Evolutionary conservation across 2,329 filamentous ascomycete genomes (phyloP).

Genomic region (Neophaeococcomyces mojaviensis): DNA sequence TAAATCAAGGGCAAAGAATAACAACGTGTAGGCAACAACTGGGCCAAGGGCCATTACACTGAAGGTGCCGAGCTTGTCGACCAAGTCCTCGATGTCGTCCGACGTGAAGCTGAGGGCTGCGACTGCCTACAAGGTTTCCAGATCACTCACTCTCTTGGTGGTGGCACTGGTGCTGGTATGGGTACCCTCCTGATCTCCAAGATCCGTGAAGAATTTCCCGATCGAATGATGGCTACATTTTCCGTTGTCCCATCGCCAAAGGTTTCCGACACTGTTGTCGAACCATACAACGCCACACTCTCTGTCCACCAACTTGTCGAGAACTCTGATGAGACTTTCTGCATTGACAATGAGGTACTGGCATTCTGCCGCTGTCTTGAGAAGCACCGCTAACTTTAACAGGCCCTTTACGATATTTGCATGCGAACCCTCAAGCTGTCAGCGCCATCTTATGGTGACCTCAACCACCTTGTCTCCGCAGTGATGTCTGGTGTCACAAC

Average conservation of each 20-base stretch:
- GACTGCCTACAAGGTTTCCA: conserved; percentile 99
- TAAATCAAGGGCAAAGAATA: conserved; percentile 8
- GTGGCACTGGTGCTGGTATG: conserved; percentile 99
- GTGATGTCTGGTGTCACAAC: conserved; percentile 99
- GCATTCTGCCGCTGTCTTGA: neutral
- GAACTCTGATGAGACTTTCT: conserved; percentile 99
- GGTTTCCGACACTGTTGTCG: conserved; percentile 98
- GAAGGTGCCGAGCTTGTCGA: conserved; percentile 99
- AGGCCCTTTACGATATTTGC: conserved; percentile 98
- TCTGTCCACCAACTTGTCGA: conserved; percentile 98
- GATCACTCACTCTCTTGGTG: conserved; percentile 99
- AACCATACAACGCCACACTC: conserved; percentile 99
- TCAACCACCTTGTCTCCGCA: conserved; percentile 98
- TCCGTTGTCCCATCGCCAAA: conserved; percentile 98
- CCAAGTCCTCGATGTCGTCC: conserved; percentile 95
- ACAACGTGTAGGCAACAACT: conserved; percentile 66
- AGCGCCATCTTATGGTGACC: conserved; percentile 96
- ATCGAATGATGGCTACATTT: conserved; percentile 99
- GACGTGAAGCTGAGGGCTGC: conserved; percentile 96
- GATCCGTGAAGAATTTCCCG: conserved; percentile 99
- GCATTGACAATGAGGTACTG: conserved; percentile 91
- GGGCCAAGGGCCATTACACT: conserved; percentile 99
- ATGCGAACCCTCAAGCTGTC: conserved; percentile 99
- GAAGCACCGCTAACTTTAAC: conserved; percentile 15
- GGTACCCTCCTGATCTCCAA: conserved; percentile 99